A percentile compares a stretch with the other conserved stretches of the same genome.
Conservation (phyloP, 1,284 basidiomycete genomes). For the Lignosus rhinocerotis region DNA sequence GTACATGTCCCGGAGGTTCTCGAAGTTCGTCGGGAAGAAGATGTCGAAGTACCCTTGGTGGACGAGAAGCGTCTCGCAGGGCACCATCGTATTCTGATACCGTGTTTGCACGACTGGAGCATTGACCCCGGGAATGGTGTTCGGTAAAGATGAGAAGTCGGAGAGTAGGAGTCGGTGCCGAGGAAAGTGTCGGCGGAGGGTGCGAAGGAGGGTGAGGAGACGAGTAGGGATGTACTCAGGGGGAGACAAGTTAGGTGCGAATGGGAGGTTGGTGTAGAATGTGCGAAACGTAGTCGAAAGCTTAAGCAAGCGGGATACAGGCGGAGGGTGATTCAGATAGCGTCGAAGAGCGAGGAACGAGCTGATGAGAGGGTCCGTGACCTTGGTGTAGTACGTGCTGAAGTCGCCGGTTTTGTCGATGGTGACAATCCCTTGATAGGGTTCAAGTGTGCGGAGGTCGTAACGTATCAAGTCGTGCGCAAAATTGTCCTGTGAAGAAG, state of each 20-base stretch:
- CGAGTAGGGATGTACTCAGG: constrained; percentile 95
- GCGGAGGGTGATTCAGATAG: constrained; percentile 53
- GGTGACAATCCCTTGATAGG: constrained; percentile 84
- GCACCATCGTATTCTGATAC: constrained; percentile 81
- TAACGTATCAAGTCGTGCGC: constrained; percentile 96
- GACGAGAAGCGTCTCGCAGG: constrained; percentile 90
- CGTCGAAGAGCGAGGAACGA: constrained; percentile 70
- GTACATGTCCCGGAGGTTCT: constrained; percentile 84
- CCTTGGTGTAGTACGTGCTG: constrained; percentile 79
- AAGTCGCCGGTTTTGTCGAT: constrained; percentile 88
- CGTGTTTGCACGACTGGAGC: constrained; percentile 98
- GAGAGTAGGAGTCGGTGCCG: constrained; percentile 89
- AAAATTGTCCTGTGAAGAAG: constrained; percentile 81
- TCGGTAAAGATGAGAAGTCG: constrained; percentile 89
- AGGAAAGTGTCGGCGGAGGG: constrained; percentile 86
- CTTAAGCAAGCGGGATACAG: constrained; percentile 61
- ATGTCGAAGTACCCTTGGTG: constrained; percentile 98
- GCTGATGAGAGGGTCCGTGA: constrained; percentile 82
- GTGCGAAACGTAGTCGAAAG: constrained; percentile 55
- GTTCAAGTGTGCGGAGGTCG: constrained; percentile 73
- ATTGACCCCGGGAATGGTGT: constrained; percentile 82
- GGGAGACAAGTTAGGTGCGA: constrained; percentile 88
- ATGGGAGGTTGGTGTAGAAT: constrained; percentile 73
- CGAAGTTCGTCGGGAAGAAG: constrained; percentile 97
- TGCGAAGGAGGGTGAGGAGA: constrained; percentile 82